Evolutionary conservation across 805 yeast species (phyloP).

Genomic region (Debaryomyces hansenii): DNA sequence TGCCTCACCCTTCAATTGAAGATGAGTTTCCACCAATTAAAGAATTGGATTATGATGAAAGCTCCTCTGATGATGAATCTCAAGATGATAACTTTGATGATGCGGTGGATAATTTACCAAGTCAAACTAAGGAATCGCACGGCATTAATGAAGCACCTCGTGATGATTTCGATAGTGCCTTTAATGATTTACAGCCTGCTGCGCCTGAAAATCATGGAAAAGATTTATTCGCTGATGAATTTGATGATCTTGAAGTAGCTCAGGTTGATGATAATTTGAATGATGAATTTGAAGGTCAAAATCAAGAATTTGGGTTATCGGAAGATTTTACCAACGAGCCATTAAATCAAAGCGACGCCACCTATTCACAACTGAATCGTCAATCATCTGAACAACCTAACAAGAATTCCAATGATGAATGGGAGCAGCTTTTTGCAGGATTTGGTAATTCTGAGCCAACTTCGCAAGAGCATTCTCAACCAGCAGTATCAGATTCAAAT

Average conservation of each 20-base stretch:
- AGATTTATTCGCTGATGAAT: constrained; percentile 39
- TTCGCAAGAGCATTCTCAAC: neutral
- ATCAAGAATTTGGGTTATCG: constrained; percentile 22
- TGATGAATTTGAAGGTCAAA: constrained; percentile 28
- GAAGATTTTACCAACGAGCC: constrained; percentile 31
- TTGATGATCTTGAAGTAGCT: constrained; percentile 38
- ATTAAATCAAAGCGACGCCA: constrained; percentile 2
- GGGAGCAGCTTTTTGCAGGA: constrained; percentile 93
- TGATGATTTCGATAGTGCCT: constrained; percentile 37
- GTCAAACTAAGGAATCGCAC: constrained; percentile 12
- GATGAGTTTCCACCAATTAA: constrained; percentile 65
- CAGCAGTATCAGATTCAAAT: constrained; percentile 13
- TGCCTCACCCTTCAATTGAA: constrained; percentile 12
- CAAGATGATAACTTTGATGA: constrained; percentile 37
- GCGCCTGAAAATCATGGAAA: constrained; percentile 16
- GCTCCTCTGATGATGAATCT: constrained; percentile 41
- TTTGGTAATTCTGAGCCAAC: constrained; percentile 54
- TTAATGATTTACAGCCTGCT: constrained; percentile 40
- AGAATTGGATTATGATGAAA: constrained; percentile 55
- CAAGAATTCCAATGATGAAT: constrained; percentile 58
- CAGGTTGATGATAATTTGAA: constrained; percentile 23
- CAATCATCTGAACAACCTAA: neutral
- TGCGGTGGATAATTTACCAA: constrained; percentile 31
- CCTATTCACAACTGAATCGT: neutral
- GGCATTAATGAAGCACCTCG: neutral